Evolutionary conservation across 73 alveolate species (phyloP), one percentile per base, ranked within the genome.

Genomic region (Tetrahymena borealis): DNA sequence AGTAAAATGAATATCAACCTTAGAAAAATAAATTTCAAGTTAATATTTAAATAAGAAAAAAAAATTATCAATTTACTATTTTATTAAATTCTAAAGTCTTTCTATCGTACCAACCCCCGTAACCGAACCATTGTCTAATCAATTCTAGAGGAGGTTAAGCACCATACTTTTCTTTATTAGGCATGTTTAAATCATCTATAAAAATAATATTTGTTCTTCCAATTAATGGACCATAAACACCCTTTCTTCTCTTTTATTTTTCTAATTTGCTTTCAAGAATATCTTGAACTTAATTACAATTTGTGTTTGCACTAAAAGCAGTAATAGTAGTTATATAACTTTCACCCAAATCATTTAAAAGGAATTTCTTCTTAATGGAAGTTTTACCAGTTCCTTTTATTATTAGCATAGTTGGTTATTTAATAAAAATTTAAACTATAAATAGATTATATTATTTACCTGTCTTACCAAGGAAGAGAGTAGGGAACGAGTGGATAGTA

Each of bases 81-180:
- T 39, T 85, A 90, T 96, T 96, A 41, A 94, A 95, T 92, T 96
- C 98, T 40, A 92, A 96, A 16, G 98, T 93, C 90, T 97, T 97
- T 93, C 98, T 96, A 96, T 98, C 99, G 94, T 98, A 98, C 99
- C 99, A 98, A 38, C 99, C 99, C 85, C 94, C 79, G 90, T 96
- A 97, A 90, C 97, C 99, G 90, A 98, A 79, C 99, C 99, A 97
- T 96, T 97, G 96, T 90, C 99, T 95, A n/a, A 98, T 94, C 90
- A 98, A 91, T 95, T 98, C 99, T 43, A 98, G 91, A 8, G 99
- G 99, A 78, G 99, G 99, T 93, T 98, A 97, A n/a, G 99, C 99
- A 15, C 99, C 99, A 90, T 97, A 98, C 43, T 97, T 98, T 95
- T 98, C 99, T 94, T 98, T 97, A 91, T 95, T 96, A 10, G 99